Percentiles rank a stretch among this genome's conserved stretches.
Conservation (phyloP, 495 filamentous ascomycete genomes). For the Penicillium paradoxum region DNA sequence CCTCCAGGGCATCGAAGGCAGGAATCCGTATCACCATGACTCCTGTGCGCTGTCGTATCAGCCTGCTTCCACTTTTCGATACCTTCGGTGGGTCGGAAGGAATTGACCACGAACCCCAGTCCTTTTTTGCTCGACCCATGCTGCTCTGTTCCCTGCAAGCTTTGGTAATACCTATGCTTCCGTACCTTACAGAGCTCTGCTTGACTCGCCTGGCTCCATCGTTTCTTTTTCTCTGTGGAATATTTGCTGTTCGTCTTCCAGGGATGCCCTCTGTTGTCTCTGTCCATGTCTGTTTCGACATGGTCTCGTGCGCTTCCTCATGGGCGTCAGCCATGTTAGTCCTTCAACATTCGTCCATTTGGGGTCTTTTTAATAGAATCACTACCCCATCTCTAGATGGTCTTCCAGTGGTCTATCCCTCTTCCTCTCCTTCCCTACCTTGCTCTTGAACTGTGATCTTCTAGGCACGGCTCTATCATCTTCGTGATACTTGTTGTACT, state of each 20-base stretch:
- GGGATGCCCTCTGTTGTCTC: conserved; percentile 28
- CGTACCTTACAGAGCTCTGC: conserved; percentile 28
- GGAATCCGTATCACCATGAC: conserved; percentile 28
- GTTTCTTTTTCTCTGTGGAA: conserved; percentile 26
- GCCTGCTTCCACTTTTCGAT: conserved; percentile 16
- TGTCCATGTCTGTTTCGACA: conserved; percentile 20
- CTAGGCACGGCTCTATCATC: not conserved
- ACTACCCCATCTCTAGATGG: conserved; percentile 14
- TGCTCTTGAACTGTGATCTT: not conserved
- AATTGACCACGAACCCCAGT: conserved; percentile 25
- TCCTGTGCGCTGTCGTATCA: conserved; percentile 28
- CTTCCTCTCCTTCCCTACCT: not conserved
- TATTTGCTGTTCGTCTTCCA: conserved; percentile 28
- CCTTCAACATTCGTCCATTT: conserved; percentile 18
- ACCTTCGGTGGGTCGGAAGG: conserved; percentile 26
- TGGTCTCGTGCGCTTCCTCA: conserved; percentile 28
- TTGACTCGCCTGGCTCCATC: conserved; percentile 18
- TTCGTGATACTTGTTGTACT: not conserved
- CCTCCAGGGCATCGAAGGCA: conserved; percentile 18
- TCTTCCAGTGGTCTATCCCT: not conserved
- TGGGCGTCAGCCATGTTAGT: conserved; percentile 26
- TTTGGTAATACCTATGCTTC: conserved; percentile 18
- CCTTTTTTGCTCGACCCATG: conserved; percentile 2
- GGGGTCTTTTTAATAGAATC: conserved; percentile 27
- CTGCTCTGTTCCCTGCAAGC: conserved; percentile 15